These are phyloP conservation scores for Vitis rupestris DNA, from an alignment of 164 flowering plant genomes.

Conservation along the genomic window DNA sequence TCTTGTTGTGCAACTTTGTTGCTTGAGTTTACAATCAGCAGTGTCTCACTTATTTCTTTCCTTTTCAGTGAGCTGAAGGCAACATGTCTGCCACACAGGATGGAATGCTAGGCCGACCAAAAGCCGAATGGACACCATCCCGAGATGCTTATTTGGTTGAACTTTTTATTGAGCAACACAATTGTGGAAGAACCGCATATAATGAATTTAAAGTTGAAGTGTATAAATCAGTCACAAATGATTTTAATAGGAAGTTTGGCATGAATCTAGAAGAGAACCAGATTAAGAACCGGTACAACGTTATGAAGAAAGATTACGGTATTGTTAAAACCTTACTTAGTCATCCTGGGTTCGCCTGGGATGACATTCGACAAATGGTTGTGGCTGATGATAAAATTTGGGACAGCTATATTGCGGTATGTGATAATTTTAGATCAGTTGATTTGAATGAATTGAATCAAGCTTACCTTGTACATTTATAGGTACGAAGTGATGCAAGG, in stretches of 20 bases:
- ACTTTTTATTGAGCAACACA: conserved; percentile 26
- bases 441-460: background rate
- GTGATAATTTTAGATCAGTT: background rate
- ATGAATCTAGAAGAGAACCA: conserved; percentile 21
- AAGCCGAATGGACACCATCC: conserved; percentile 26
- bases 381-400: conserved; percentile 26
- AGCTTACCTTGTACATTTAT: background rate
- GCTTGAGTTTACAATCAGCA: background rate
- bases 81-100: conserved; percentile 15
- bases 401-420: conserved; percentile 25
- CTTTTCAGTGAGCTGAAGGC: background rate
- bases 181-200: conserved; percentile 22
- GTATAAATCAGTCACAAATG: conserved; percentile 12
- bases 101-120: conserved; percentile 10
- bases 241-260: conserved; percentile 23
- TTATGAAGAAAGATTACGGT: conserved; percentile 25
- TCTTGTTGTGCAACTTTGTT: background rate
- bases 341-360: conserved; percentile 23
- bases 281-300: conserved; percentile 23
- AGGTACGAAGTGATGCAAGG: conserved; percentile 22
- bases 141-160: conserved; percentile 25
- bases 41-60: background rate
- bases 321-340: conserved; percentile 19
- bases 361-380: conserved; percentile 24
- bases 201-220: conserved; percentile 25